Evolutionary conservation across 352 stramenopile species (phyloP), one percentile per base, ranked within the genome.

Genomic region (Peronosclerospora sorghi): DNA sequence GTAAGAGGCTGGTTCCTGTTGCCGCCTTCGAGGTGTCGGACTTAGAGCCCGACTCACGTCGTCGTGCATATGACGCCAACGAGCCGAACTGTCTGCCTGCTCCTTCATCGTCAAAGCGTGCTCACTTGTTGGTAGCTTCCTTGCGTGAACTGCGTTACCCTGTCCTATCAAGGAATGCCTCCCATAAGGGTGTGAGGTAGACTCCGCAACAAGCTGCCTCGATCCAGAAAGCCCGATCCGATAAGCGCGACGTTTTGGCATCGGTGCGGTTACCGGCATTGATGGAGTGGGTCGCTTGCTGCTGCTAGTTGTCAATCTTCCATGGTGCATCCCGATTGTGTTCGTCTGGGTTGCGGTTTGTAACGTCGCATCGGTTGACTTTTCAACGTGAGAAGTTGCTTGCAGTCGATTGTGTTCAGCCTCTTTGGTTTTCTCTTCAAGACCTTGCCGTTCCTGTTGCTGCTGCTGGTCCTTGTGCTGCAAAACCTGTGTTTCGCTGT

Each of bases 61-160:
- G n/a, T 85, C 61, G 51, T 85, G 75, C 68, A 87, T 84, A 44
- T 76, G 76, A 10, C 56, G 59, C 73, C 70, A 79, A 23, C 65
- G 62, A 32, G 60, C 62, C 21, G 64, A 64, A 27, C 53, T 68
- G 8, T 75, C 65, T 0, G 57, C 49, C 35, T 61, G 56, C 40
- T 58, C 56, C 29, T 64, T 40, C 45, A 53, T 56, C 13, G 51
- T 40, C 17, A 54, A n/a, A 2, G n/a, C 9, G 8, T 59, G 37
- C 1, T 58, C 45, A 9, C 18, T 47, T 14, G 3, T 29, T 7
- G 21, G 21, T 13, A 40, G 6, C 19, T 21, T 58, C 34, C 43
- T 52, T 9, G 29, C 30, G 6, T 46, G 36, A 19, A 24, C 28
- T 13, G 3, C 41, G 5, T 41, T 6, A 5, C 17, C 42, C 28